Conservation (phyloP, 2,329 filamentous ascomycete genomes). For the Torrubiella hemipterigena region DNA sequence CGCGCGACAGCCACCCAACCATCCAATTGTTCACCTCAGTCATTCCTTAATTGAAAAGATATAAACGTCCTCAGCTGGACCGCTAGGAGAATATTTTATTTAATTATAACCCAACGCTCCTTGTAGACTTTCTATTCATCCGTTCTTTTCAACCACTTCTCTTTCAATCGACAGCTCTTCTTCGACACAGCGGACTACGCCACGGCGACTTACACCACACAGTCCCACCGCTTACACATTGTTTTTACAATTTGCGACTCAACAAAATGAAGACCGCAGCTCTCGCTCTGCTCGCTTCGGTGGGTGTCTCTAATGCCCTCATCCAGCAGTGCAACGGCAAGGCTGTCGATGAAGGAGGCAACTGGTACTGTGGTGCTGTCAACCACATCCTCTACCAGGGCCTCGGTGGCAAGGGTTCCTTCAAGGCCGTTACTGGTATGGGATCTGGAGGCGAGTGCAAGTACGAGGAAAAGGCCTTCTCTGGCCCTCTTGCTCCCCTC, state of each 20-base stretch:
- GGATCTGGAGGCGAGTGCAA: slow-evolving; percentile 40
- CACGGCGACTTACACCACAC: too few species aligned
- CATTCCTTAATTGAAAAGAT: too few species aligned
- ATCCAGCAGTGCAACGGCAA: slow-evolving; percentile 23
- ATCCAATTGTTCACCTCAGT: too few species aligned
- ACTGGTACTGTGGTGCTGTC: slow-evolving; percentile 56
- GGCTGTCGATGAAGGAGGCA: slow-evolving; percentile 32
- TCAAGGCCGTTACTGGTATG: slow-evolving; percentile 54
- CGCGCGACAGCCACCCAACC: too few species aligned
- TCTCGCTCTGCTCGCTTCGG: slow-evolving; percentile 15
- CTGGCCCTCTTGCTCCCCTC: slow-evolving; percentile 52
- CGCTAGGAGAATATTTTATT: too few species aligned
- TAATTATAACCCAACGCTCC: too few species aligned
- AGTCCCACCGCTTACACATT: too few species aligned
- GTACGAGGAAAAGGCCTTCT: slow-evolving; percentile 38
- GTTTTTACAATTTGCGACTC: neutral
- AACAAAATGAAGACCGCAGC: slow-evolving; percentile 18
- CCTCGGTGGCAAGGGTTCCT: slow-evolving; percentile 47
- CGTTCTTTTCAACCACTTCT: too few species aligned
- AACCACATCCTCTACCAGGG: slow-evolving; percentile 55
- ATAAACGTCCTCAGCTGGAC: too few species aligned
- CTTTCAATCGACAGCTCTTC: too few species aligned
- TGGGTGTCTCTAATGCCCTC: slow-evolving; percentile 17
- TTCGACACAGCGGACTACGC: too few species aligned
- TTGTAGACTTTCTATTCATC: too few species aligned